These are phyloP conservation scores for Penicillium manginii DNA, from an alignment of 495 filamentous ascomycete genomes.

Conservation along the genomic window DNA sequence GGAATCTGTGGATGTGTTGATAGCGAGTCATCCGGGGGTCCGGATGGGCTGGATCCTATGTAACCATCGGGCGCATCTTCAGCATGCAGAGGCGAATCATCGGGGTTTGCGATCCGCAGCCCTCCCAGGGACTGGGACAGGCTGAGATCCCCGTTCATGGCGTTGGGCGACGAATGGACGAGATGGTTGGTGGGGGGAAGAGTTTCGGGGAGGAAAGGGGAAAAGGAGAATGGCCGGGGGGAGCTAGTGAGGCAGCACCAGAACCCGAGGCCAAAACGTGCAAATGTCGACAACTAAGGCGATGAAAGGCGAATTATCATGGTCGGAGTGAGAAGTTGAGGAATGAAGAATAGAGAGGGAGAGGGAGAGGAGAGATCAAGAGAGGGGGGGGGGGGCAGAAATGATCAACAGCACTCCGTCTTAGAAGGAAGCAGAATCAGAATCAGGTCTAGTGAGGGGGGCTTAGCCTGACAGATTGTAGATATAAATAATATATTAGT, in stretches of 20 bases:
- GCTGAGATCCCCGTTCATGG: slow-evolving; percentile 91
- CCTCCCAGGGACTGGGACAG: slow-evolving; percentile 92
- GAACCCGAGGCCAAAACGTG: not conserved
- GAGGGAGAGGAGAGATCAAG: not conserved
- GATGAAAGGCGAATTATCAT: slow-evolving; percentile 9
- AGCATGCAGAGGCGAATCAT: slow-evolving; percentile 72
- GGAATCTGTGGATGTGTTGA: slow-evolving; percentile 32
- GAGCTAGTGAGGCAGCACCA: not conserved
- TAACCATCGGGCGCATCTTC: slow-evolving; percentile 43
- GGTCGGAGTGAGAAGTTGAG: slow-evolving; percentile 6
- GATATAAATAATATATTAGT: not conserved
- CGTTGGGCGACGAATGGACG: slow-evolving; percentile 18
- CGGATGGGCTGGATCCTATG: slow-evolving; percentile 28
- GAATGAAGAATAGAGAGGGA: slow-evolving; percentile 1
- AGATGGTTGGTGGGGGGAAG: slow-evolving; percentile 12
- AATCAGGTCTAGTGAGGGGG: slow-evolving; percentile 31
- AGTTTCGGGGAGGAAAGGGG: slow-evolving; percentile 11
- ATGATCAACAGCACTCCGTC: slow-evolving; percentile 34
- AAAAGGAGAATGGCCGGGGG: not conserved
- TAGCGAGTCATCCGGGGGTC: slow-evolving; percentile 30
- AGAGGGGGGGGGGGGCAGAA: slow-evolving; percentile 19
- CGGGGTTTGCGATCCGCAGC: slow-evolving; percentile 95
- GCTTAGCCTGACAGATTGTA: slow-evolving; percentile 21
- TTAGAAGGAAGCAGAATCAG: not conserved
- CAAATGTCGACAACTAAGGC: not conserved